Conservation (phyloP, 306 rosid genomes). For the Ochetophila trinervis region DNA sequence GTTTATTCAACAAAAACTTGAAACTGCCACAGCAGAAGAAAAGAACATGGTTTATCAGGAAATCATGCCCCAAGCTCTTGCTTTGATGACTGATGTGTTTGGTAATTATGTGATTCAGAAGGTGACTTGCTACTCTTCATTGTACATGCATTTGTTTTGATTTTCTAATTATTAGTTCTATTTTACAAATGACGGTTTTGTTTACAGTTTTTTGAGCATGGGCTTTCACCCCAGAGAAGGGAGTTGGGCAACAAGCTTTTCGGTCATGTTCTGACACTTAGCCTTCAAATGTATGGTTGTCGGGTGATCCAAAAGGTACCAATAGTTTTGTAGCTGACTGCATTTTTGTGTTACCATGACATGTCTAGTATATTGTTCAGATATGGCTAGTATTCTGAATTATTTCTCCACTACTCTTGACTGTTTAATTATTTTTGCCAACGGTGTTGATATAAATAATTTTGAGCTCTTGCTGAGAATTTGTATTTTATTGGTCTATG, state of each 20-base stretch:
- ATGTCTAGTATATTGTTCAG: neutral
- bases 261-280: conserved; percentile 72
- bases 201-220: conserved; percentile 91
- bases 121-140: conserved; percentile 40
- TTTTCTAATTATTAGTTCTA: conserved; percentile 6
- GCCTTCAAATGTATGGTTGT: conserved; percentile 99
- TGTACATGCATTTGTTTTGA: neutral
- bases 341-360: conserved; percentile 2
- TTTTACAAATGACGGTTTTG: conserved; percentile 19
- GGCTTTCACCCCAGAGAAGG: conserved; percentile 77
- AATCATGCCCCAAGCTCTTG: conserved; percentile 94
- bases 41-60: conserved; percentile 93
- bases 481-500: neutral
- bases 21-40: conserved; percentile 79
- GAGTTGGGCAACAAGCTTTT: conserved; percentile 86
- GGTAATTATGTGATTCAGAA: conserved; percentile 96
- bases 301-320: conserved; percentile 95
- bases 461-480: neutral
- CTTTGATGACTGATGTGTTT: conserved; percentile 92
- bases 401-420: conserved; percentile 1
- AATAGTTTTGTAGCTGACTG: conserved; percentile 2
- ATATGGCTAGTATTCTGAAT: conserved; percentile 12
- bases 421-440: conserved; percentile 6
- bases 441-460: neutral
- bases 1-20: conserved; percentile 92